A percentile compares a stretch with the other conserved stretches of the same genome.
Conservation (phyloP, 1,139 yeast genomes). For the Suhomyces coccinellae region DNA sequence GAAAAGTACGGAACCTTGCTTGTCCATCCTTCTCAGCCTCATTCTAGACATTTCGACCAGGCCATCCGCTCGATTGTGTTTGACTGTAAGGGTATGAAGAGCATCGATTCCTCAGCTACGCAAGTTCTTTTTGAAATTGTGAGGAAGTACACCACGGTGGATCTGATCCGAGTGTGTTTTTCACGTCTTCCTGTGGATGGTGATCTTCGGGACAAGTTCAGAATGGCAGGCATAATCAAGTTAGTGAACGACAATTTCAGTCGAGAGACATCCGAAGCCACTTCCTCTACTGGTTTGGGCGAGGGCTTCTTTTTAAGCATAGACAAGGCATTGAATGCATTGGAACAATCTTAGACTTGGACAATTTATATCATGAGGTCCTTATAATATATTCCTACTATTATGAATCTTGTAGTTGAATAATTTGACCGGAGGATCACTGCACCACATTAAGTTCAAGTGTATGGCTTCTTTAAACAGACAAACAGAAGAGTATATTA, state of each 20-base stretch:
- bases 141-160: constrained; percentile 22
- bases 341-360: constrained; percentile 1
- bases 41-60: constrained; percentile 22
- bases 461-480: too few relatives aligned
- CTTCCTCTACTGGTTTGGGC: constrained; percentile 27
- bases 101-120: constrained; percentile 35
- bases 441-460: too few relatives aligned
- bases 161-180: constrained; percentile 26
- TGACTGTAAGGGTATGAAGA: constrained; percentile 37
- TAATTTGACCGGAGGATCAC: too few relatives aligned
- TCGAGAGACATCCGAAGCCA: background rate
- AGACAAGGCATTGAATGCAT: constrained; percentile 28
- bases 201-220: constrained; percentile 23
- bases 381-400: too few relatives aligned
- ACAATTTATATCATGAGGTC: too few relatives aligned
- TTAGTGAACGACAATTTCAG: constrained; percentile 24
- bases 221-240: constrained; percentile 25
- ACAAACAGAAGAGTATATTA: too few relatives aligned
- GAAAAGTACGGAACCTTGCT: constrained; percentile 31
- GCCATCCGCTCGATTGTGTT: constrained; percentile 28
- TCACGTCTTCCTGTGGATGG: constrained; percentile 27
- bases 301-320: constrained; percentile 36
- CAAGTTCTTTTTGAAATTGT: constrained; percentile 33
- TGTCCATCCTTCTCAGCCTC: constrained; percentile 37
- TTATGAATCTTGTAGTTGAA: too few relatives aligned